phyloP scores from a whole-genome alignment of 2,329 filamentous ascomycete species.

The Chaetomium globosum region DNA sequence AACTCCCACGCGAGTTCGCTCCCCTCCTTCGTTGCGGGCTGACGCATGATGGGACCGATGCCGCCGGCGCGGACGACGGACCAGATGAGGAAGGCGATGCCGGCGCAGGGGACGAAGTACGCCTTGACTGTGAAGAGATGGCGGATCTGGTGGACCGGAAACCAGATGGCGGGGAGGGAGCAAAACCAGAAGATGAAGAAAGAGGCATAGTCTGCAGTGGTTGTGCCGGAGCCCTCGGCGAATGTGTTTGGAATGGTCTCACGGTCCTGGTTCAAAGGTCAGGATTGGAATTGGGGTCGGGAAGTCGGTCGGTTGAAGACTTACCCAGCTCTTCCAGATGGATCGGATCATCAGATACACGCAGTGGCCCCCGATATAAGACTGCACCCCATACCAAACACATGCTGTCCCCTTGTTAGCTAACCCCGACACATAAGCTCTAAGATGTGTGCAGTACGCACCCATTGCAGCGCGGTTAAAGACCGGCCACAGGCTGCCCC shows the following conservation, averaged over 20 bases:
- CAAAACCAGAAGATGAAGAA: constrained; percentile 87
- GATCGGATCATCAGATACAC: constrained; percentile 86
- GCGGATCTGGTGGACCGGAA: constrained; percentile 83
- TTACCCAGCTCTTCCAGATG: constrained; percentile 73
- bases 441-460: constrained; percentile 39
- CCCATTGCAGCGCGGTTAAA: constrained; percentile 84
- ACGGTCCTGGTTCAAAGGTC: constrained; percentile 44
- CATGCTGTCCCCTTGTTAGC: constrained; percentile 56
- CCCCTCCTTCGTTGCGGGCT: constrained; percentile 64
- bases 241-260: constrained; percentile 69
- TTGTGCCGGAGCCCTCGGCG: constrained; percentile 65
- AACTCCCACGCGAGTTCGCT: constrained; percentile 77
- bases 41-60: constrained; percentile 77
- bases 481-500: constrained; percentile 85
- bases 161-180: constrained; percentile 83
- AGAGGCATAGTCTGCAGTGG: constrained; percentile 72
- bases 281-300: constrained; percentile 2
- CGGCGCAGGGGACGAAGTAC: constrained; percentile 79
- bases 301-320: constrained; percentile 30
- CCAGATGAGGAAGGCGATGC: constrained; percentile 86
- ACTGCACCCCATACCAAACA: constrained; percentile 73
- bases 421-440: constrained; percentile 7
- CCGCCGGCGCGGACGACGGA: constrained; percentile 78
- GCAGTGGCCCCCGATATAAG: constrained; percentile 82
- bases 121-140: constrained; percentile 92